Conservation (phyloP, 1,139 yeast genomes). For the Pichia sp. region DNA sequence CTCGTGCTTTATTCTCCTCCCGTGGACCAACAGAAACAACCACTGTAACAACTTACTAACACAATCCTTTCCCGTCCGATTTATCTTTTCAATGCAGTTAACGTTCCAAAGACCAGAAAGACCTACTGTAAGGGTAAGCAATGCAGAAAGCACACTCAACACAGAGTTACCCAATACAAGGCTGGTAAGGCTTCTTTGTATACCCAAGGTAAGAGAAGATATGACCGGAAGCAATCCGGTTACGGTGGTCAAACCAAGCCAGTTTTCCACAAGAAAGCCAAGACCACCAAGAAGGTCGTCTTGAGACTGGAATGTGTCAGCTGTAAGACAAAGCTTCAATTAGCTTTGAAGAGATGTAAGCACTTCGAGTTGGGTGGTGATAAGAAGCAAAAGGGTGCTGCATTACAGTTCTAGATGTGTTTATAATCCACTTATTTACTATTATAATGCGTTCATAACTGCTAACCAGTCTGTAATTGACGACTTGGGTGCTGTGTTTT, state of each 20-base stretch:
- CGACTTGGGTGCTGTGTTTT: neutral
- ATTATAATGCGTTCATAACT: conserved; percentile 7
- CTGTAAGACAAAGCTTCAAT: conserved; percentile 99
- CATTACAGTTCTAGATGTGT: conserved; percentile 34
- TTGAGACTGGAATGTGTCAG: conserved; percentile 97
- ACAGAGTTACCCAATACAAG: conserved; percentile 99
- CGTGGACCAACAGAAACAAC: neutral
- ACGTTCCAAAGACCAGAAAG: conserved; percentile 99
- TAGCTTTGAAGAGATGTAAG: conserved; percentile 98
- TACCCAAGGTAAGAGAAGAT: conserved; percentile 99
- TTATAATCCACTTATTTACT: conserved; percentile 4
- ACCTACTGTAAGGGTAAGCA: conserved; percentile 99
- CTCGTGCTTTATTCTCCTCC: too few species aligned
- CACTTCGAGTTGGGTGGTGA: conserved; percentile 99
- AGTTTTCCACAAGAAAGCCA: conserved; percentile 99
- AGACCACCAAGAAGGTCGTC: conserved; percentile 99
- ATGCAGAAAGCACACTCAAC: conserved; percentile 99
- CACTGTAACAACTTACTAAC: conserved; percentile 5
- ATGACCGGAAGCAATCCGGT: conserved; percentile 99
- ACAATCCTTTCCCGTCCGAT: neutral
- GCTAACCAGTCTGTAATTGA: conserved; percentile 1
- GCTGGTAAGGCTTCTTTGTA: conserved; percentile 99
- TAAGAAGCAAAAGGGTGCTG: conserved; percentile 96
- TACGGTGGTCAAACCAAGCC: conserved; percentile 99
- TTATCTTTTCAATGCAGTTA: conserved; percentile 50